Evolutionary conservation across 1,139 yeast species (phyloP).

Genomic region (Arxiozyma bovina): DNA sequence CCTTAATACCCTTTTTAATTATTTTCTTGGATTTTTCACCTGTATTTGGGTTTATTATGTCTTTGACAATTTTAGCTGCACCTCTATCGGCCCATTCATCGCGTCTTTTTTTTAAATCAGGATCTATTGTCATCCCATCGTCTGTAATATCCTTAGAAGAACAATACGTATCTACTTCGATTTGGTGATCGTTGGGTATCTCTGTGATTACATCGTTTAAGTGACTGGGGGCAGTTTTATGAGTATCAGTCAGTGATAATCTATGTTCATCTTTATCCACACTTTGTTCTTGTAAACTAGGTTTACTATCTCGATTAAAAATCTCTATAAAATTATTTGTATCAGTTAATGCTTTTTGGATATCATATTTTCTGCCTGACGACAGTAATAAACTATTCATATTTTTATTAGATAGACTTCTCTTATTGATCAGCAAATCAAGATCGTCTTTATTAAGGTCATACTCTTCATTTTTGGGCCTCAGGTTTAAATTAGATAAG

Average conservation of each 20-base stretch:
- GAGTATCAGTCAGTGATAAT: slow-evolving; percentile 6
- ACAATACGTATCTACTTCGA: background rate
- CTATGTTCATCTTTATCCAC: slow-evolving; percentile 1
- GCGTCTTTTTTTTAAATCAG: slow-evolving; percentile 12
- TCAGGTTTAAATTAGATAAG: no score
- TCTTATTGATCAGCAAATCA: slow-evolving; percentile 3
- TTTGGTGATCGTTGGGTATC: background rate
- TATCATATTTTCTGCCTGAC: slow-evolving; percentile 6
- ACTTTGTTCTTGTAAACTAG: background rate
- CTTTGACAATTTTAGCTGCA: slow-evolving; percentile 44
- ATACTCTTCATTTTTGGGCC: background rate
- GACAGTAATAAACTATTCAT: slow-evolving; percentile 10
- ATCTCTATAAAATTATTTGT: slow-evolving; percentile 22
- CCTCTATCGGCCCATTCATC: slow-evolving; percentile 36
- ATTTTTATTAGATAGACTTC: slow-evolving; percentile 17
- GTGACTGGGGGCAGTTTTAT: slow-evolving; percentile 4
- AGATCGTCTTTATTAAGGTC: background rate
- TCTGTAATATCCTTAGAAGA: background rate
- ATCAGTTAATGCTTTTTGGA: slow-evolving; percentile 24
- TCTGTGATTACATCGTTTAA: background rate
- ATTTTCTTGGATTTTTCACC: slow-evolving; percentile 41
- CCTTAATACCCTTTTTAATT: slow-evolving; percentile 44
- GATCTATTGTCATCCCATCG: slow-evolving; percentile 7
- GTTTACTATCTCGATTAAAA: slow-evolving; percentile 8
- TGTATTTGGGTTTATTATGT: slow-evolving; percentile 36